Evolutionary conservation across 345 rosid genomes (phyloP), one percentile per base, ranked within the genome.

Genomic region (Eucalyptus globulus): DNA sequence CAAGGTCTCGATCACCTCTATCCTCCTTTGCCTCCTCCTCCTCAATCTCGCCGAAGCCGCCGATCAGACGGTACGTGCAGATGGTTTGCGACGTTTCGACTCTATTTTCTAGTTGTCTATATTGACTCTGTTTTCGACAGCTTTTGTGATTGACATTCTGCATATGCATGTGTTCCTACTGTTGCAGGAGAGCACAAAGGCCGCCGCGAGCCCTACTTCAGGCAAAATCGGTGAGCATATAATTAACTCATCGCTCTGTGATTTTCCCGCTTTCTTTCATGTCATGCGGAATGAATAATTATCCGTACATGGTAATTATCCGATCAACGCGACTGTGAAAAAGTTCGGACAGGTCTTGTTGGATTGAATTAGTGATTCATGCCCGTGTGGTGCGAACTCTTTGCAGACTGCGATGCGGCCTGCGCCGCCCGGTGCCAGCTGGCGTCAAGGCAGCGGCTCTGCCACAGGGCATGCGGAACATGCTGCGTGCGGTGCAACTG

Each of bases 391-490:
- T 11, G 11, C 15, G 47, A 76, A 76, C 83, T 49, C 62, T 51
- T 44, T 86, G 43, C 54, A 95, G 99, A 95, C 88, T 95, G 99
- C 85, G 96, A 91, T 2, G 87, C 88, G 17, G 96, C 96, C 24
- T 96, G 99, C 88, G 44, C 9, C 7, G 94, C 88, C 5, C 91
- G 99, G 91, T 97, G 98, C 92, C 92, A 51, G 72, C 88, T 92
- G 31, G 92, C 99, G 3, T 94, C 95, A 4, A 93, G 97, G 91
- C 98, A 93, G 9, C 87, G 45, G 1, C 90, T 94, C 2, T 97
- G 98, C 92, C 91, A 93, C 60, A 91, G 97, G 88, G 98, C 98
- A 17, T 96, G 99, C 40, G 97, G 97, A 86, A 95, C 94, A 14
- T 96, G 98, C 80, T 96, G 98, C 86, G 86, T 87, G 1, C 91